These are phyloP conservation scores for Phytopythium aichiense DNA, from an alignment of 352 stramenopile genomes.

Conservation along the genomic window DNA sequence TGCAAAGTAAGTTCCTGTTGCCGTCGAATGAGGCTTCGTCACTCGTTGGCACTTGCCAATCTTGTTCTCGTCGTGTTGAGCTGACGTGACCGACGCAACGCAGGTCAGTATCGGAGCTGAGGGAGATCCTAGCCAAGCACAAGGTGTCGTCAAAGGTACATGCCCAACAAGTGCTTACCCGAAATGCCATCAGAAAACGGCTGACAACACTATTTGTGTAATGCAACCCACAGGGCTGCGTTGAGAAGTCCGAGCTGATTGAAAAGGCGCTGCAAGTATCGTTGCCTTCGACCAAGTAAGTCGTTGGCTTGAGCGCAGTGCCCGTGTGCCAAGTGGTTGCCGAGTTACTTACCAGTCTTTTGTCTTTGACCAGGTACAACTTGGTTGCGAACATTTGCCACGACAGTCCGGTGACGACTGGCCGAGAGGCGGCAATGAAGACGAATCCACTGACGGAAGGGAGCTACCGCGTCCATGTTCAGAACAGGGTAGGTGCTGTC, in stretches of 20 bases:
- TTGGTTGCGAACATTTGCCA: constrained; percentile 98
- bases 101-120: constrained; percentile 68
- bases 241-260: constrained; percentile 78
- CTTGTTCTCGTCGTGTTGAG: not conserved
- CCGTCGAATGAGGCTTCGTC: not conserved
- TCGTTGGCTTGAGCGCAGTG: not conserved
- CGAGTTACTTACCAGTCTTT: constrained; percentile 1
- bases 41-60: not conserved
- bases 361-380: constrained; percentile 91
- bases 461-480: constrained; percentile 95
- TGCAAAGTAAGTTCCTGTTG: constrained; percentile 20
- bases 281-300: constrained; percentile 64
- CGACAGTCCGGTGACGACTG: constrained; percentile 91
- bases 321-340: not conserved
- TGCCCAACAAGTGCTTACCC: not conserved
- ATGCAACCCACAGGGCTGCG: constrained; percentile 41
- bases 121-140: constrained; percentile 45
- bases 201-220: not conserved
- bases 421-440: constrained; percentile 83
- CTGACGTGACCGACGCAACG: not conserved
- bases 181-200: not conserved
- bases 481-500: constrained; percentile 76
- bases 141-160: constrained; percentile 42
- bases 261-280: constrained; percentile 51
- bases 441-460: constrained; percentile 94